These are phyloP conservation scores for Zelopaecilomyces penicillatus DNA, from an alignment of 2,329 filamentous ascomycete species.

Conservation along the genomic window DNA sequence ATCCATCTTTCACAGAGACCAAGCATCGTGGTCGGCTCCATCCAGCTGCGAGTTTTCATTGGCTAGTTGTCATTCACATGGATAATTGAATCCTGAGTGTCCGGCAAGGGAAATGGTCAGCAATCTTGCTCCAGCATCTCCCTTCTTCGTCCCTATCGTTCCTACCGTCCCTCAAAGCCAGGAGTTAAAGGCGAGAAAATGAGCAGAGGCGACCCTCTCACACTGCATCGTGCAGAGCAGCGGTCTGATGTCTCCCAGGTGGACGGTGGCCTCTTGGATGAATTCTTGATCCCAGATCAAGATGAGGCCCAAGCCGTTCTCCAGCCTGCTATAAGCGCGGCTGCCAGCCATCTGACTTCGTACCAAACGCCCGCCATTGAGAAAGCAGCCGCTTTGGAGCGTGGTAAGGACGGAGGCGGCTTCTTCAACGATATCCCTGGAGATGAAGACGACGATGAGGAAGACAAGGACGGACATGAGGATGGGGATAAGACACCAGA, in stretches of 20 bases:
- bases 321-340: conserved; percentile 49
- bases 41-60: background rate
- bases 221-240: background rate
- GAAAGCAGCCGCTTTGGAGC: conserved; percentile 47
- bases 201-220: no score
- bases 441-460: conserved; percentile 9
- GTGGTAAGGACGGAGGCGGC: conserved; percentile 18
- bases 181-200: background rate
- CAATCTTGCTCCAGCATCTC: background rate
- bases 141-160: background rate
- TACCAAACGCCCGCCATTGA: conserved; percentile 48
- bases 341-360: conserved; percentile 47
- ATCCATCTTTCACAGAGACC: no score
- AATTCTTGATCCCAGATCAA: conserved; percentile 30
- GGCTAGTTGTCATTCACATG: conserved; percentile 4
- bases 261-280: conserved; percentile 11
- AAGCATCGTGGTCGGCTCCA: no score
- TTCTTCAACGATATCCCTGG: conserved; percentile 18
- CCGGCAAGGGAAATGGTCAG: background rate
- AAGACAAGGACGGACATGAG: conserved; percentile 11
- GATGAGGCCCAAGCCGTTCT: conserved; percentile 53
- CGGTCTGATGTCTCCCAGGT: conserved; percentile 6
- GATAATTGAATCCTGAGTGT: background rate
- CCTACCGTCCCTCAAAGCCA: background rate
- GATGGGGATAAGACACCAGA: conserved; percentile 17